Evolutionary conservation across 306 rosid species (phyloP).

Genomic region (Hippophae tibetana): DNA sequence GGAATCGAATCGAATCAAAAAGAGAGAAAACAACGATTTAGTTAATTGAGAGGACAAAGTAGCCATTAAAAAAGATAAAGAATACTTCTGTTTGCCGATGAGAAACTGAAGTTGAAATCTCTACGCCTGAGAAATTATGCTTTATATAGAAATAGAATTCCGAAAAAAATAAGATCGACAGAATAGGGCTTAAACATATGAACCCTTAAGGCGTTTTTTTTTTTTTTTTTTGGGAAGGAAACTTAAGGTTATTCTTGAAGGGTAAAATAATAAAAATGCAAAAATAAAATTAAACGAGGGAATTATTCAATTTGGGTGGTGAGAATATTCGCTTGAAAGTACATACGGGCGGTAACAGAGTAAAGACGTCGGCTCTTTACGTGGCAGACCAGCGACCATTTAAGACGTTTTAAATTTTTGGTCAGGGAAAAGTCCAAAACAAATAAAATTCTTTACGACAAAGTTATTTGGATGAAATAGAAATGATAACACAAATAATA

Average conservation of each 20-base stretch:
- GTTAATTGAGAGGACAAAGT: conserved; percentile 34
- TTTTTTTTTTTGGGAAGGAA: not conserved
- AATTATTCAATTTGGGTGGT: conserved; percentile 19
- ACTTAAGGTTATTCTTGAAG: not conserved
- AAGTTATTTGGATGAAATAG: no score
- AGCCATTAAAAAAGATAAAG: conserved; percentile 44
- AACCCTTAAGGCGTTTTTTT: not conserved
- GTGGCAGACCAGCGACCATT: conserved; percentile 12
- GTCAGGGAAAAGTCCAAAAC: not conserved
- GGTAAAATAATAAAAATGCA: not conserved
- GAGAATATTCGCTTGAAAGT: conserved; percentile 32
- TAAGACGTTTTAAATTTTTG: no score
- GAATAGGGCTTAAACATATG: not conserved
- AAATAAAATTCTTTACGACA: no score
- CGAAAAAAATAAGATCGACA: not conserved
- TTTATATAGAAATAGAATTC: not conserved
- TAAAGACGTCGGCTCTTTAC: conserved; percentile 4
- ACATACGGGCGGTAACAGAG: not conserved
- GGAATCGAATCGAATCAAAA: conserved; percentile 33
- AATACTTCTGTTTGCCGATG: not conserved
- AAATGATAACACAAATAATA: no score
- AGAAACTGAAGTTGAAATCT: not conserved
- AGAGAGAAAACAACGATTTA: conserved; percentile 13
- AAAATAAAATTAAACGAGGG: not conserved
- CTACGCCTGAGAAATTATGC: not conserved